phyloP scores from a whole-genome alignment of 1,284 basidiomycete species.

The Malassezia pachydermatis region DNA sequence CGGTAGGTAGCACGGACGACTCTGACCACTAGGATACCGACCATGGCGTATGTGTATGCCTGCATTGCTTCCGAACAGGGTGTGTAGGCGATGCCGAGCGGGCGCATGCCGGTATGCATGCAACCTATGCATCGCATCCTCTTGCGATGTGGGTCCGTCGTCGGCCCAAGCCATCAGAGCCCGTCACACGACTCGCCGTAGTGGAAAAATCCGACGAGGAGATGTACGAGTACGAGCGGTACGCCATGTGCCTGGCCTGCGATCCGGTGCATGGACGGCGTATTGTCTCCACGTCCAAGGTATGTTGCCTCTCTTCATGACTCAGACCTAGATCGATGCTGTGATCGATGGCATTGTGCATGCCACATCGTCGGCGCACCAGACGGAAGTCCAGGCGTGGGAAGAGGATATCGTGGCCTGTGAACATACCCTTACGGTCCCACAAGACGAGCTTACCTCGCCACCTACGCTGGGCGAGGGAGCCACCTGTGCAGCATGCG shows the following conservation, averaged over 20 bases:
- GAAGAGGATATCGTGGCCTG: constrained; percentile 84
- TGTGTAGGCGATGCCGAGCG: constrained; percentile 28
- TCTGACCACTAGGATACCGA: constrained; percentile 57
- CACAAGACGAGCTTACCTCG: constrained; percentile 50
- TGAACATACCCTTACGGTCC: constrained; percentile 70
- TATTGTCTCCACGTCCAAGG: constrained; percentile 52
- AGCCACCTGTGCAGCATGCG: constrained; percentile 31
- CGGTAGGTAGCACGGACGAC: constrained; percentile 1
- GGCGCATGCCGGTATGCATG: constrained; percentile 35
- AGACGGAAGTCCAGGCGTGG: constrained; percentile 93
- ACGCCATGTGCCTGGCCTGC: constrained; percentile 61
- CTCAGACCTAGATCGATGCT: constrained; percentile 47
- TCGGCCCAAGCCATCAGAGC: constrained; percentile 58
- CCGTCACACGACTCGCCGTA: constrained; percentile 81
- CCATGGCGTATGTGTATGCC: constrained; percentile 75
- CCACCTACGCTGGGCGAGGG: constrained; percentile 28
- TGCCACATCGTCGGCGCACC: constrained; percentile 74
- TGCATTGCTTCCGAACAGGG: constrained; percentile 81
- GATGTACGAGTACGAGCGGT: constrained; percentile 64
- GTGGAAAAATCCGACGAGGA: constrained; percentile 73
- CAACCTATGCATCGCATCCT: constrained; percentile 56
- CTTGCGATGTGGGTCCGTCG: constrained; percentile 76
- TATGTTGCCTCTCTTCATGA: too few relatives aligned
- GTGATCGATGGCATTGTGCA: constrained; percentile 66
- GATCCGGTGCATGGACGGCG: constrained; percentile 52